A percentile compares a stretch with the other conserved stretches of the same genome.
Evolutionary conservation across 2,329 filamentous ascomycete genomes (phyloP).

Genomic region (Shiraia bambusicola): DNA sequence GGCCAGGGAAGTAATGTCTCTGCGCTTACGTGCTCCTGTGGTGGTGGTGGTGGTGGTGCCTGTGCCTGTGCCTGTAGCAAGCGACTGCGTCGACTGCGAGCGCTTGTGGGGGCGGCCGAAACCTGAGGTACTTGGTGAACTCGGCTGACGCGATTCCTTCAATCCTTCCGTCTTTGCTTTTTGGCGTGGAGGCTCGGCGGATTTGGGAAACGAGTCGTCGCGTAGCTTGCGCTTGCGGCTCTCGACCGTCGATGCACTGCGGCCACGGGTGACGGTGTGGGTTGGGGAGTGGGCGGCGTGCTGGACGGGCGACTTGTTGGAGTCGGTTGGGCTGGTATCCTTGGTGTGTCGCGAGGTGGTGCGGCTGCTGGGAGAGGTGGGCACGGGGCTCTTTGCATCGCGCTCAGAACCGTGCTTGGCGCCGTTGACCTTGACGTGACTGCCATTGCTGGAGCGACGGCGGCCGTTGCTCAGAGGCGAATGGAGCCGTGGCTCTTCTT

Average conservation of each 20-base stretch:
- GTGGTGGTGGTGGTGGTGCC: no score
- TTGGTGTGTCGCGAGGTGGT: slow-evolving; percentile 38
- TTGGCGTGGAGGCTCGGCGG: slow-evolving; percentile 44
- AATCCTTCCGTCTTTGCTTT: slow-evolving; percentile 42
- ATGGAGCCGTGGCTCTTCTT: slow-evolving; percentile 27
- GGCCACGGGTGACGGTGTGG: slow-evolving; percentile 32
- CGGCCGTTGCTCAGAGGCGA: slow-evolving; percentile 32
- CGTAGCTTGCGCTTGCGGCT: slow-evolving; percentile 46
- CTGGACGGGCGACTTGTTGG: slow-evolving; percentile 28
- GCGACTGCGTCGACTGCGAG: slow-evolving; percentile 43
- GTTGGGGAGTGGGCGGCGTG: slow-evolving; percentile 31
- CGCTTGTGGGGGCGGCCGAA: slow-evolving; percentile 41
- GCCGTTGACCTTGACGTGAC: slow-evolving; percentile 30
- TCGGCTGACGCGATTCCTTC: slow-evolving; percentile 36
- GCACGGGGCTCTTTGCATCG: slow-evolving; percentile 36
- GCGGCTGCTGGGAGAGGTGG: slow-evolving; percentile 40
- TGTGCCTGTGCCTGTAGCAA: slow-evolving; percentile 30
- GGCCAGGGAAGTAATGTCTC: slow-evolving; percentile 34
- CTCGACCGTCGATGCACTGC: slow-evolving; percentile 42
- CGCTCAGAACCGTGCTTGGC: slow-evolving; percentile 30
- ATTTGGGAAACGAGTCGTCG: slow-evolving; percentile 38
- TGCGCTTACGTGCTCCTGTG: slow-evolving; percentile 37
- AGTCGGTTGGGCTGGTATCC: slow-evolving; percentile 37
- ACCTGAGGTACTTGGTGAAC: slow-evolving; percentile 38
- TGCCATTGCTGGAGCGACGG: slow-evolving; percentile 24